These are phyloP conservation scores for Podospora anserina DNA, from an alignment of 495 filamentous ascomycete species.

Conservation along the genomic window DNA sequence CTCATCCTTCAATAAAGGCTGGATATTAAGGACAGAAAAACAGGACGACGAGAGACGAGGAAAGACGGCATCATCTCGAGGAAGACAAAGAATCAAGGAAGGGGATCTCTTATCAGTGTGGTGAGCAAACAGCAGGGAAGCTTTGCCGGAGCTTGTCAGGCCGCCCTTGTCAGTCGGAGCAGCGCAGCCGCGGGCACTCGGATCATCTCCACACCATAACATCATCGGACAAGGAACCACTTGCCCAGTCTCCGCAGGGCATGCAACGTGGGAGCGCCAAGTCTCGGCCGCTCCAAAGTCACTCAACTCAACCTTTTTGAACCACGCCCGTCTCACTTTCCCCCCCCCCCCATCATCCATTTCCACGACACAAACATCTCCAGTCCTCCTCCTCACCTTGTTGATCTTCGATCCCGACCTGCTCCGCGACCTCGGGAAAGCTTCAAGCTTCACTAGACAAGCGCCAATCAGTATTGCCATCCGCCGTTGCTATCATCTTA, in stretches of 20 bases:
- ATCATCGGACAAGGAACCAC: constrained; percentile 32
- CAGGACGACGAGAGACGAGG: neutral
- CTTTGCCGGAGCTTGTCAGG: constrained; percentile 3
- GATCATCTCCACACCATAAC: constrained; percentile 30
- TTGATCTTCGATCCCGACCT: neutral
- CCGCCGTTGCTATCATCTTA: neutral
- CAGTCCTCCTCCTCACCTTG: neutral
- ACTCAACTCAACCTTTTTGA: constrained; percentile 24
- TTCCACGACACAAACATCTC: neutral
- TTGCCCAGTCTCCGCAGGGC: constrained; percentile 12
- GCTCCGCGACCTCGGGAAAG: neutral
- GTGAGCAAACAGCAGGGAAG: neutral
- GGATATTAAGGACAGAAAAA: neutral
- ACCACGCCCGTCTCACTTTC: constrained; percentile 17
- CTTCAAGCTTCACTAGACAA: neutral
- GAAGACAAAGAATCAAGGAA: neutral
- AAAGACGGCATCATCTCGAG: neutral
- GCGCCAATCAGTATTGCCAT: neutral
- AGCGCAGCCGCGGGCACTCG: constrained; percentile 13
- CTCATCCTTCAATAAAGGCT: neutral
- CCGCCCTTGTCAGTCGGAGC: constrained; percentile 4
- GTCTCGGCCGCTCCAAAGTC: constrained; percentile 16
- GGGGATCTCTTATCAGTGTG: neutral
- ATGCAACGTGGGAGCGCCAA: constrained; percentile 34
- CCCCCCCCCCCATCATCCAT: constrained; percentile 9